These are phyloP conservation scores for Gossypium australe DNA, from an alignment of 345 rosid genomes.

Conservation along the genomic window DNA sequence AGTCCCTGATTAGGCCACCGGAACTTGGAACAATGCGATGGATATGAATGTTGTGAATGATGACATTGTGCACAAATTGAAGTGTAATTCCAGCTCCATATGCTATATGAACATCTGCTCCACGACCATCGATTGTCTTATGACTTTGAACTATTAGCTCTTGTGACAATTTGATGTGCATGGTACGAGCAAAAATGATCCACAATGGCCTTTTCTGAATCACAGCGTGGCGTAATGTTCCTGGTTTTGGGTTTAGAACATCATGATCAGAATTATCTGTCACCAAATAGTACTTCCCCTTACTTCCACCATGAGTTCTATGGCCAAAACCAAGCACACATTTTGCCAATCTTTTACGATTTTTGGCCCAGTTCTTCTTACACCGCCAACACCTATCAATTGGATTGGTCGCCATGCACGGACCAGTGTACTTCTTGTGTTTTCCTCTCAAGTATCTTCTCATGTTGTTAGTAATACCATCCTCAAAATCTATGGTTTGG, in stretches of 20 bases:
- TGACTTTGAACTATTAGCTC: too few species aligned
- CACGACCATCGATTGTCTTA: conserved; percentile 51
- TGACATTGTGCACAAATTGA: conserved; percentile 45
- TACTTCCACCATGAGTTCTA: conserved; percentile 54
- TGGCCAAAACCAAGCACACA: conserved; percentile 17
- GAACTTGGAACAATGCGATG: conserved; percentile 32
- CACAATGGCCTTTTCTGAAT: too few species aligned
- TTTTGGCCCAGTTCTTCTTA: too few species aligned
- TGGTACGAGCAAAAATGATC: too few species aligned
- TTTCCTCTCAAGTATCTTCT: conserved; percentile 25
- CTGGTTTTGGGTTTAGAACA: background rate
- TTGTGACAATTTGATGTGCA: too few species aligned
- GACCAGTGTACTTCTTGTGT: conserved; percentile 1
- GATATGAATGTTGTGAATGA: conserved; percentile 28
- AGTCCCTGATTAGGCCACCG: conserved; percentile 73
- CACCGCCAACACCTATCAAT: too few species aligned
- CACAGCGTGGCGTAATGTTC: too few species aligned
- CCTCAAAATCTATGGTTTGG: background rate
- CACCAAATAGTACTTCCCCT: conserved; percentile 50
- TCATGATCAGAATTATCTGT: conserved; percentile 29
- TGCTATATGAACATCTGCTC: conserved; percentile 55
- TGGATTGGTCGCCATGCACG: too few species aligned
- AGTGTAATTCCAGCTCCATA: conserved; percentile 58
- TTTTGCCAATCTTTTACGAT: too few species aligned
- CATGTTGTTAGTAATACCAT: conserved; percentile 7